Evolutionary conservation across 1,284 basidiomycete species (phyloP), one percentile per base, ranked within the genome.

Genomic region (Ceratorhiza oryzae-sativae): DNA sequence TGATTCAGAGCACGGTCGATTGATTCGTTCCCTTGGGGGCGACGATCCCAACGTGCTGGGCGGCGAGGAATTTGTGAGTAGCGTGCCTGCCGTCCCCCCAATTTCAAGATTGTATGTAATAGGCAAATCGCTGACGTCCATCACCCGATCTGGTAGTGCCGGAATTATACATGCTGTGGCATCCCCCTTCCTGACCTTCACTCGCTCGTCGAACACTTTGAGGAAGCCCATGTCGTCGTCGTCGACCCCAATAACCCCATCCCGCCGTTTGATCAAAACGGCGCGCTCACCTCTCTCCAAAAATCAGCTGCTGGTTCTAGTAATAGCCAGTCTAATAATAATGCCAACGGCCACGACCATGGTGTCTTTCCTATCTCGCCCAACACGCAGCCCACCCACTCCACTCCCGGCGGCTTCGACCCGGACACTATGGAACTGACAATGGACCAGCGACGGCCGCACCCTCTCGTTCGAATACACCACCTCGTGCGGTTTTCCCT

Each of bases 151-250:
- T 45, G 27, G 49, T 68, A 90, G 85, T 92, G 90, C 80, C 88
- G 90, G 72, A 89, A 94, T 78, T 95, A 93, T 81, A 88, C 88
- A 1, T 95, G 93, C 81, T 95, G 93, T 77, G 92, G 91, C 12
- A 82, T 90, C 48, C 86, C 90, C 73, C 85, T 94, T 23, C 86
- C 86, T 56, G 93, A 94, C 79, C 86, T 95, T 8, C 93, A 95
- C 77, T 92, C 90, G 0, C 87, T 94, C 27, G 85, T 94, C 4
- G 92, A 94, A 80, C 93, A 94, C 78, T 94, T 94, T 76, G 93
- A 94, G 77, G 89, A 93, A 73, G 87, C 88, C 55, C 93, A 94
- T 79, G 90, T 94, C 77, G 84, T 90, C 73, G 86, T 91, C 71
- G 79, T 89, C 58, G 89, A 91, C 79, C 86, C 85, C n/a, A 51